Conservation (phyloP, 2,329 filamentous ascomycete species). For the Penicillium sp. region DNA sequence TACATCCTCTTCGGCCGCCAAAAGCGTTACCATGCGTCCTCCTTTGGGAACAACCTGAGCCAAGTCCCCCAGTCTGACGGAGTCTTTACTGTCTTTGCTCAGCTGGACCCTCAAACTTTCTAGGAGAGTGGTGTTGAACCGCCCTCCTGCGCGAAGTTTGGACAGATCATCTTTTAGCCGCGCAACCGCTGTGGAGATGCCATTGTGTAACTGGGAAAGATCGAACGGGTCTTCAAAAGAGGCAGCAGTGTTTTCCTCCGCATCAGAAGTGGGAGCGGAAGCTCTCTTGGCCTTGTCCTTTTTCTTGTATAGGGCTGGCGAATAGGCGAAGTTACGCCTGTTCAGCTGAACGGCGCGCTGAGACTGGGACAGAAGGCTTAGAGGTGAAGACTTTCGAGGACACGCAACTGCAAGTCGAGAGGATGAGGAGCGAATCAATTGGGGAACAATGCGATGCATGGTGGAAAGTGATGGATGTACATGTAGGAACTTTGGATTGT, state of each 20-base stretch:
- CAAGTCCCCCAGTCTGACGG: slow-evolving; percentile 56
- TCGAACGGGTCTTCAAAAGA: slow-evolving; percentile 56
- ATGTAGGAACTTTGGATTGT: neutral
- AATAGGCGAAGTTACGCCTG: slow-evolving; percentile 42
- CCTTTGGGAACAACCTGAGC: slow-evolving; percentile 65
- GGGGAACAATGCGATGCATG: slow-evolving; percentile 18
- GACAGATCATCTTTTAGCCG: slow-evolving; percentile 59
- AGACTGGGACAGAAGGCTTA: neutral
- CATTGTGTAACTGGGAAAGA: slow-evolving; percentile 54
- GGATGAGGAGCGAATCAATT: neutral
- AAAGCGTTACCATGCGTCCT: slow-evolving; percentile 57
- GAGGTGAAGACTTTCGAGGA: neutral
- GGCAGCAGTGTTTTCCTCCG: slow-evolving; percentile 28
- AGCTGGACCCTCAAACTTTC: slow-evolving; percentile 60
- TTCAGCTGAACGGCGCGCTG: slow-evolving; percentile 1
- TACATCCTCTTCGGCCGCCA: slow-evolving; percentile 63
- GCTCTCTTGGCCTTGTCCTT: slow-evolving; percentile 52
- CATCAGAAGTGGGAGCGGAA: slow-evolving; percentile 32
- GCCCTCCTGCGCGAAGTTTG: slow-evolving; percentile 59
- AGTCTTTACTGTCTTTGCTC: slow-evolving; percentile 51
- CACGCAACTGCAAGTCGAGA: neutral
- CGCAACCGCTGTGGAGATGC: slow-evolving; percentile 54
- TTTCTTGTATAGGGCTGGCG: slow-evolving; percentile 48
- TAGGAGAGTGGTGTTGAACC: slow-evolving; percentile 59
- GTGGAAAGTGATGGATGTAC: neutral